phyloP scores from a whole-genome alignment of 2,329 filamentous ascomycete species.

The Paecilomyces dactylethromorphus region DNA sequence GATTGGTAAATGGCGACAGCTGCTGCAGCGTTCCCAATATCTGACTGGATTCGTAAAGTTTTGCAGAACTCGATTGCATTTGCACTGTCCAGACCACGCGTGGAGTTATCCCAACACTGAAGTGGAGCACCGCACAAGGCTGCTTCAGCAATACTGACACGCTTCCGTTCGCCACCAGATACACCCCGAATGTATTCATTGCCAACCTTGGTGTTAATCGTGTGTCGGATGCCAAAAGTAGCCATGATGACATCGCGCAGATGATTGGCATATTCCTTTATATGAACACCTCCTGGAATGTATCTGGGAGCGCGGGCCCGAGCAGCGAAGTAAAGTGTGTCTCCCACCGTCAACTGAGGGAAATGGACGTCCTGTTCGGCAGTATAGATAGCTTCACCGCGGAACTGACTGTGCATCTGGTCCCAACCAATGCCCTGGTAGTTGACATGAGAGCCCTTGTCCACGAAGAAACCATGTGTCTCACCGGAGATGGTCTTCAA shows the following conservation, averaged over 20 bases:
- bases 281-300: slow-evolving; percentile 31
- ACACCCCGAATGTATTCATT: slow-evolving; percentile 58
- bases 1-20: slow-evolving; percentile 52
- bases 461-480: slow-evolving; percentile 68
- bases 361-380: slow-evolving; percentile 82
- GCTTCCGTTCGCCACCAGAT: slow-evolving; percentile 55
- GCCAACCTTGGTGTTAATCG: slow-evolving; percentile 41
- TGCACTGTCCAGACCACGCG: slow-evolving; percentile 46
- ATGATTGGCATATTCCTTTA: slow-evolving; percentile 37
- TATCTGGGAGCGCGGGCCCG: slow-evolving; percentile 51
- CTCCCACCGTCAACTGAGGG: slow-evolving; percentile 68
- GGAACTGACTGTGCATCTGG: slow-evolving; percentile 68
- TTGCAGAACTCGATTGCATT: slow-evolving; percentile 53
- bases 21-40: slow-evolving; percentile 43
- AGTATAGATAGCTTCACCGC: slow-evolving; percentile 81
- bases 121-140: slow-evolving; percentile 41
- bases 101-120: slow-evolving; percentile 45
- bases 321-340: slow-evolving; percentile 73
- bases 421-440: slow-evolving; percentile 50
- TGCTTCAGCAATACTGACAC: slow-evolving; percentile 55
- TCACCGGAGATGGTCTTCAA: slow-evolving; percentile 77
- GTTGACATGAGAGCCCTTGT: slow-evolving; percentile 64
- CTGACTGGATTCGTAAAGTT: slow-evolving; percentile 44
- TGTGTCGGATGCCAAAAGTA: slow-evolving; percentile 44
- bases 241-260: slow-evolving; percentile 42